Evolutionary conservation across 192 early-diverging fungal species (phyloP).

Genomic region (Phlyctochytrium arcticum): DNA sequence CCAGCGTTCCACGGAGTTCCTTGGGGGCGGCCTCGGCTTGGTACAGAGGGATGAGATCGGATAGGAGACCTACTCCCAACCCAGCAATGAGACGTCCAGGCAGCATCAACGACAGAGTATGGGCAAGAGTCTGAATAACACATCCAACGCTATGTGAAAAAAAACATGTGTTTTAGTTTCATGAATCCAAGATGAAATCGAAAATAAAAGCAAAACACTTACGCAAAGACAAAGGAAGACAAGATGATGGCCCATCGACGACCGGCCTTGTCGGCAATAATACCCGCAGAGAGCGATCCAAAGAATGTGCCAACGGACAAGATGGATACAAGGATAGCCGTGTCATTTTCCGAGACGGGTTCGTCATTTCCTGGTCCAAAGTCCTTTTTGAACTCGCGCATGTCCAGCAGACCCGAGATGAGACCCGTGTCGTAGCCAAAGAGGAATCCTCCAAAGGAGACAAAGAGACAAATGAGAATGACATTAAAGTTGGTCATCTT

Average conservation of each 20-base stretch:
- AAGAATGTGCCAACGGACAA: conserved; percentile 72
- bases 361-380: conserved; percentile 27
- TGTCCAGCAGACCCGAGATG: conserved; percentile 65
- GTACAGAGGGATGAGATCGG: conserved; percentile 43
- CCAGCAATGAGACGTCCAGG: conserved; percentile 43
- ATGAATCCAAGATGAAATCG: neutral
- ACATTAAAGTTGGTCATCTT: conserved; percentile 8
- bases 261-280: conserved; percentile 61
- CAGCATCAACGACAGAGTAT: conserved; percentile 28
- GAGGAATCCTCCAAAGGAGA: conserved; percentile 40
- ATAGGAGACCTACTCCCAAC: conserved; percentile 40
- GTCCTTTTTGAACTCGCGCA: conserved; percentile 33
- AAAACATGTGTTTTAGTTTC: neutral
- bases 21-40: conserved; percentile 41
- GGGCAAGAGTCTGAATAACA: conserved; percentile 28
- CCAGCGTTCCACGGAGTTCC: conserved; percentile 38
- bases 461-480: conserved; percentile 22
- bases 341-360: neutral
- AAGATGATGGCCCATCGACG: conserved; percentile 69
- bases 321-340: conserved; percentile 42
- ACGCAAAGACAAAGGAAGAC: conserved; percentile 37
- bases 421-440: conserved; percentile 78
- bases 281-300: conserved; percentile 65
- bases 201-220: neutral
- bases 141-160: conserved; percentile 20